Percentiles rank a stretch among this genome's conserved stretches.
Evolutionary conservation across 495 filamentous ascomycete species (phyloP).

Genomic region (Neurospora pannonica): DNA sequence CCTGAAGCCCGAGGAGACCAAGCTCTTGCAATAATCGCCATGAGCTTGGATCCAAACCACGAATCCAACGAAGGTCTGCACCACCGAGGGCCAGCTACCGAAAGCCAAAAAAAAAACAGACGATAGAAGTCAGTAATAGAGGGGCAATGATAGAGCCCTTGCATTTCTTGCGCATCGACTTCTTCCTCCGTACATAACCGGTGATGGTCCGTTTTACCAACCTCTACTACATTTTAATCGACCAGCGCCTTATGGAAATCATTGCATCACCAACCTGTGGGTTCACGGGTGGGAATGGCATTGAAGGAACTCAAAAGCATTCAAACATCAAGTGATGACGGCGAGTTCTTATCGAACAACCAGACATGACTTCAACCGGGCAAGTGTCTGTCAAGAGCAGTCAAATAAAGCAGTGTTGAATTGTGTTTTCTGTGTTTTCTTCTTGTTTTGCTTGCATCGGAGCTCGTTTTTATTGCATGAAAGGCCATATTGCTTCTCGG

Average conservation of each 20-base stretch:
- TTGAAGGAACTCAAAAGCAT: neutral
- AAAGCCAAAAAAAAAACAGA: neutral
- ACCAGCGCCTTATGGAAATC: neutral
- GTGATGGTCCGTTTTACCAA: neutral
- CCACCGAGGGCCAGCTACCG: neutral
- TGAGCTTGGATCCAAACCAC: neutral
- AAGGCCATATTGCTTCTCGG: neutral
- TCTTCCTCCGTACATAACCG: neutral
- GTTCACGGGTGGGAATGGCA: neutral
- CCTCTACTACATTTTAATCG: neutral
- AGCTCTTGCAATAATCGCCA: slow-evolving; percentile 15
- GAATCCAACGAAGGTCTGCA: neutral
- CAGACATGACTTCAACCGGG: neutral
- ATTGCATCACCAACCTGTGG: neutral
- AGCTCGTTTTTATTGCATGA: neutral
- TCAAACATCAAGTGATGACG: neutral
- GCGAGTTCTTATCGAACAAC: neutral
- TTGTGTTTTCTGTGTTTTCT: neutral
- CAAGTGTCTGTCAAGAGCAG: neutral
- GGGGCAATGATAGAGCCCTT: neutral
- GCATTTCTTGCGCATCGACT: neutral
- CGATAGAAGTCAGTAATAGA: neutral
- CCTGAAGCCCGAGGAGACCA: slow-evolving; percentile 35
- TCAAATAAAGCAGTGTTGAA: neutral
- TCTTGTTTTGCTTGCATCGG: neutral